A percentile compares a stretch with the other conserved stretches of the same genome.
phyloP scores from a whole-genome alignment of 257 asterid genomes.

The Plantago major region DNA sequence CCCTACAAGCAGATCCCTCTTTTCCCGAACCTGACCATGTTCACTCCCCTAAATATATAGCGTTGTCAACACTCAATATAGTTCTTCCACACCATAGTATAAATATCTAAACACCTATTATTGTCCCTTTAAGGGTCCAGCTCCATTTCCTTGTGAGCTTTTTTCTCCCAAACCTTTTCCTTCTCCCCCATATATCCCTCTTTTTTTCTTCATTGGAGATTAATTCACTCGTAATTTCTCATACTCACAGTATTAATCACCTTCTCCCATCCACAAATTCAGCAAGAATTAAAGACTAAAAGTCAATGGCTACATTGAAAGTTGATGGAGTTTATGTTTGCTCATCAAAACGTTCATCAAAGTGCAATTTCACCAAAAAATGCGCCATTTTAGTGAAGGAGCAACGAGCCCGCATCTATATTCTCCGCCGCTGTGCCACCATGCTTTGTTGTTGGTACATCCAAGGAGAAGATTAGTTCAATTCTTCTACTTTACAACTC shows the following conservation, averaged over 20 bases:
- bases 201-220: conserved; percentile 4
- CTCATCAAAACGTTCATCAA: conserved; percentile 35
- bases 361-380: conserved; percentile 50
- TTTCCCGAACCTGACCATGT: conserved; percentile 49
- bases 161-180: conserved; percentile 38
- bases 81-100: too few species aligned
- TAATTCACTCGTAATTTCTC: neutral
- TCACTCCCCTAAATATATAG: conserved; percentile 26
- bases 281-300: too few species aligned
- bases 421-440: conserved; percentile 82
- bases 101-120: too few species aligned
- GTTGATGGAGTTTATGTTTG: conserved; percentile 4
- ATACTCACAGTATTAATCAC: too few species aligned
- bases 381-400: conserved; percentile 68
- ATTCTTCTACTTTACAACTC: too few species aligned
- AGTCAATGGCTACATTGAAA: conserved; percentile 39
- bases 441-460: conserved; percentile 76
- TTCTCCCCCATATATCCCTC: too few species aligned
- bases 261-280: too few species aligned
- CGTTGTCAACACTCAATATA: conserved; percentile 24
- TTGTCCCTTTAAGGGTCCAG: conserved; percentile 49
- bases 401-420: conserved; percentile 73
- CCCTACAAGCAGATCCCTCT: conserved; percentile 57
- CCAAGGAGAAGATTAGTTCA: conserved; percentile 57
- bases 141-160: conserved; percentile 55